These are phyloP conservation scores for Nyssa sinensis DNA, from an alignment of 148 eudicot species.

Conservation along the genomic window DNA sequence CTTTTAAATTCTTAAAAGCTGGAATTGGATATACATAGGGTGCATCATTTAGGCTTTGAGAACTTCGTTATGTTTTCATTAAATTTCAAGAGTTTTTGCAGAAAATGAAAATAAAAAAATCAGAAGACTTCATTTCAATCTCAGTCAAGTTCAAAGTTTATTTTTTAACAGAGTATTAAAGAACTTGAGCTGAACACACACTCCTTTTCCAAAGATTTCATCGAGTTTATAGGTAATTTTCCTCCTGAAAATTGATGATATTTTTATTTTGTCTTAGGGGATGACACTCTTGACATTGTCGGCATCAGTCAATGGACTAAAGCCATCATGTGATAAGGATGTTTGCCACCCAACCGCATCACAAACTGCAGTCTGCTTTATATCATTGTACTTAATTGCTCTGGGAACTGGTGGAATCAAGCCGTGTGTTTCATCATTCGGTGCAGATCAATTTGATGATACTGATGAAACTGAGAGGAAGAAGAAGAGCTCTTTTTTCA, in stretches of 20 bases:
- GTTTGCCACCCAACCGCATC: slow-evolving; percentile 29
- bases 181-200: background rate
- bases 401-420: slow-evolving; percentile 63
- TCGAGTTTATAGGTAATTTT: background rate
- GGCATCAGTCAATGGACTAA: slow-evolving; percentile 39
- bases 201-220: background rate
- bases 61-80: background rate
- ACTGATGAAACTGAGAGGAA: slow-evolving; percentile 38
- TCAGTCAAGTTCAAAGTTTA: background rate
- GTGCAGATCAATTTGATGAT: slow-evolving; percentile 63
- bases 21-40: background rate
- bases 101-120: no score
- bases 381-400: slow-evolving; percentile 47
- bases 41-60: background rate
- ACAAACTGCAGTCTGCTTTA: slow-evolving; percentile 29
- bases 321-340: slow-evolving; percentile 21
- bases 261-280: slow-evolving; percentile 29
- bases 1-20: background rate
- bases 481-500: slow-evolving; percentile 51
- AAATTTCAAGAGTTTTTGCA: no score
- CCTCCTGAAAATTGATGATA: background rate
- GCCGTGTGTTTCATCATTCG: slow-evolving; percentile 63
- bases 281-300: slow-evolving; percentile 49
- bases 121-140: background rate
- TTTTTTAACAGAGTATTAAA: background rate